These are phyloP conservation scores for Gliomastix tumulicola DNA, from an alignment of 2,329 filamentous ascomycete species.

Conservation along the genomic window DNA sequence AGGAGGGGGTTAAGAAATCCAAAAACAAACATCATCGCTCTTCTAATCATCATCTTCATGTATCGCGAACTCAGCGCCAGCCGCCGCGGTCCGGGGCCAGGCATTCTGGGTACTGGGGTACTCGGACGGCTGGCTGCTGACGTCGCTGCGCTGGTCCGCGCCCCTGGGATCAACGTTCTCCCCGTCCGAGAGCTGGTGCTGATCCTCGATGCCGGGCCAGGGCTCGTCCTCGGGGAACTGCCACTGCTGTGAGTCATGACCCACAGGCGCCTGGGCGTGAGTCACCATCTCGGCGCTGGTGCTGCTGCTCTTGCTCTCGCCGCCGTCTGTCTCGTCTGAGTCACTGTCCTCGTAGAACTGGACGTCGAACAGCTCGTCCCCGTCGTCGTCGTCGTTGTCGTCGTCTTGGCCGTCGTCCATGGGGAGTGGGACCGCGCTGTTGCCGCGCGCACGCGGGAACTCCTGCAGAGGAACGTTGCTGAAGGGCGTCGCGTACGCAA, in stretches of 20 bases:
- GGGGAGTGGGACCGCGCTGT: slow-evolving; percentile 17
- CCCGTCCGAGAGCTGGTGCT: slow-evolving; percentile 30
- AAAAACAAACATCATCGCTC: background rate
- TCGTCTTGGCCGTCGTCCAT: slow-evolving; percentile 25
- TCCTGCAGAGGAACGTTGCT: slow-evolving; percentile 52
- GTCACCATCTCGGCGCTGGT: slow-evolving; percentile 16
- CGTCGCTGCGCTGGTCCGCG: slow-evolving; percentile 21
- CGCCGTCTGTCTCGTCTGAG: slow-evolving; percentile 24
- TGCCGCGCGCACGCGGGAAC: slow-evolving; percentile 18
- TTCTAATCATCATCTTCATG: slow-evolving; percentile 27
- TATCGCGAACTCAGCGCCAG: slow-evolving; percentile 26
- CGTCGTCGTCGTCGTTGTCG: slow-evolving; percentile 22
- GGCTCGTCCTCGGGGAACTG: slow-evolving; percentile 45
- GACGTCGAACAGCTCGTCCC: slow-evolving; percentile 23
- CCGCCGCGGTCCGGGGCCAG: slow-evolving; percentile 25
- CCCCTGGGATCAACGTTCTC: slow-evolving; percentile 42
- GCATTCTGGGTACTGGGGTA: slow-evolving; percentile 44
- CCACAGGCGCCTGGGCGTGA: slow-evolving; percentile 11
- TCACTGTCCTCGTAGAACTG: slow-evolving; percentile 25
- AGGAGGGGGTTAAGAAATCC: no score
- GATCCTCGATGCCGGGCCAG: slow-evolving; percentile 50
- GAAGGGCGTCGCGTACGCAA: slow-evolving; percentile 70
- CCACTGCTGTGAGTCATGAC: slow-evolving; percentile 16
- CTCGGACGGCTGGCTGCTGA: slow-evolving; percentile 47
- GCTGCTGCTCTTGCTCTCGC: slow-evolving; percentile 14